Conservation (phyloP, 306 rosid genomes). For the Begonia fuchsioides region DNA sequence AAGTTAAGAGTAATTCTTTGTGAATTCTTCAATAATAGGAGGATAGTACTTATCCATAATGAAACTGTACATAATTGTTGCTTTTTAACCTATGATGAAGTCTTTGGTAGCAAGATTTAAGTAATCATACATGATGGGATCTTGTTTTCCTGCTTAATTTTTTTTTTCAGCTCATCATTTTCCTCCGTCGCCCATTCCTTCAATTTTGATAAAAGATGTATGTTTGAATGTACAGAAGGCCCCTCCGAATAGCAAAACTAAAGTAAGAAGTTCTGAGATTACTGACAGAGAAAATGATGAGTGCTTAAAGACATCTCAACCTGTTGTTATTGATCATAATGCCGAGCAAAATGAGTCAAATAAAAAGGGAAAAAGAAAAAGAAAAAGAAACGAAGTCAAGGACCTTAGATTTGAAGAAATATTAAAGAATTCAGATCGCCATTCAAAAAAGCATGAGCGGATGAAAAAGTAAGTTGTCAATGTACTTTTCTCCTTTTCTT, state of each 20-base stretch:
- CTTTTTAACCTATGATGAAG: too few relatives aligned
- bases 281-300: slow-evolving; percentile 15
- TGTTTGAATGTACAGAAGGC: slow-evolving; percentile 16
- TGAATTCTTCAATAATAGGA: too few relatives aligned
- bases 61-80: too few relatives aligned
- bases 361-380: slow-evolving; percentile 62
- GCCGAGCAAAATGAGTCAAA: slow-evolving; percentile 6
- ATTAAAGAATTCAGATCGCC: slow-evolving; percentile 23
- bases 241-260: slow-evolving; percentile 15
- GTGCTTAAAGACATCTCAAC: slow-evolving; percentile 16
- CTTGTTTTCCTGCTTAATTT: too few relatives aligned
- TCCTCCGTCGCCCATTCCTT: too few relatives aligned
- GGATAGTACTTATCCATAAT: too few relatives aligned
- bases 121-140: too few relatives aligned
- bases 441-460: slow-evolving; percentile 44
- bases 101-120: too few relatives aligned
- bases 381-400: slow-evolving; percentile 56
- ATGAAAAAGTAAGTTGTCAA: slow-evolving; percentile 51
- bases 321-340: slow-evolving; percentile 12
- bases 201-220: neutral
- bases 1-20: too few relatives aligned
- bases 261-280: slow-evolving; percentile 11
- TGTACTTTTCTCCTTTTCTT: neutral
- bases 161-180: too few relatives aligned
- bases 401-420: slow-evolving; percentile 64